These are phyloP conservation scores for Ogataea dorogensis DNA, from an alignment of 805 yeast species.

Conservation along the genomic window DNA sequence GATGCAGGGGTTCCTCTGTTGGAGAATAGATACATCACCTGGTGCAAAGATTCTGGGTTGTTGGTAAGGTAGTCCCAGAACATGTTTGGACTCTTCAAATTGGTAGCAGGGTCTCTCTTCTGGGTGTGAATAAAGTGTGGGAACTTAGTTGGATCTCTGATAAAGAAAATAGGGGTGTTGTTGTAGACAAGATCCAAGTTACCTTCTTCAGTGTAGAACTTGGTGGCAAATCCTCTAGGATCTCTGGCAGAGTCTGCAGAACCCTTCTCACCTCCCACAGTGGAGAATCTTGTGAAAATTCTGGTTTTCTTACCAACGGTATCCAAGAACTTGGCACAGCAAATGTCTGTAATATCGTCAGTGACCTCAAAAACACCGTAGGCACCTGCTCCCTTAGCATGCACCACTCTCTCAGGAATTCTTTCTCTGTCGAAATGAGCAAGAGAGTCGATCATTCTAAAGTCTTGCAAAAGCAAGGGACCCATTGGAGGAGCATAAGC, in stretches of 20 bases:
- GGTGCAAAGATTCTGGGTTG: slow-evolving; percentile 75
- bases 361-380: slow-evolving; percentile 85
- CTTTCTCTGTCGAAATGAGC: slow-evolving; percentile 90
- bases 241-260: slow-evolving; percentile 83
- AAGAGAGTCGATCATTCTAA: slow-evolving; percentile 72
- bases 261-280: slow-evolving; percentile 85
- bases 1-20: slow-evolving; percentile 83
- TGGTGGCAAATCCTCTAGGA: slow-evolving; percentile 82
- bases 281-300: slow-evolving; percentile 73
- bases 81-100: slow-evolving; percentile 75
- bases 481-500: slow-evolving; percentile 44
- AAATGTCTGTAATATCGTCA: slow-evolving; percentile 74
- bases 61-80: slow-evolving; percentile 80
- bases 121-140: slow-evolving; percentile 89
- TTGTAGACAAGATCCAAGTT: slow-evolving; percentile 82
- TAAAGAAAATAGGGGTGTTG: slow-evolving; percentile 82
- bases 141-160: slow-evolving; percentile 83
- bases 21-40: slow-evolving; percentile 68
- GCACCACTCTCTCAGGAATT: slow-evolving; percentile 90
- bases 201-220: slow-evolving; percentile 82
- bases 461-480: slow-evolving; percentile 78
- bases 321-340: slow-evolving; percentile 67
- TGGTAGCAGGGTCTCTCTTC: slow-evolving; percentile 81
- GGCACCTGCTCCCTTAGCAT: slow-evolving; percentile 93
- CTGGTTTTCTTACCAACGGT: slow-evolving; percentile 78